These are phyloP conservation scores for Talaromyces islandicus DNA, from an alignment of 2,329 filamentous ascomycete genomes.

Conservation along the genomic window DNA sequence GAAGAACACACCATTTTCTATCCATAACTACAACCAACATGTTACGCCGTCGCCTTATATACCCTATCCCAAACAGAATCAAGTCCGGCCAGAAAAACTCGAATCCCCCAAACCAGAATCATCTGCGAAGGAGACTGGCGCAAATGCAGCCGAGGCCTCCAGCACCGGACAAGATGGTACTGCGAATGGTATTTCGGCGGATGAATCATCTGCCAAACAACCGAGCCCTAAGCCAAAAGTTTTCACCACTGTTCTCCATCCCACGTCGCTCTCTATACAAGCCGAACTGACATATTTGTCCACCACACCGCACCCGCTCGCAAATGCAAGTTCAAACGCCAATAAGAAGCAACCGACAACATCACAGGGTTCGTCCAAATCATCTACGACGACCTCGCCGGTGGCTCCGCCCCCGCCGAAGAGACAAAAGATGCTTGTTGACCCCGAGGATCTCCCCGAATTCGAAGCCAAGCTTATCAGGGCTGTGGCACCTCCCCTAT, in stretches of 20 bases:
- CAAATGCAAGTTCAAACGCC: constrained; percentile 14
- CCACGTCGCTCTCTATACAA: constrained; percentile 69
- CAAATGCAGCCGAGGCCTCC: constrained; percentile 21
- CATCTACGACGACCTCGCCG: constrained; percentile 58
- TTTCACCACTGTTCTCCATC: constrained; percentile 75
- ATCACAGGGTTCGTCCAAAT: constrained; percentile 45
- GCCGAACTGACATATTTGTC: constrained; percentile 72
- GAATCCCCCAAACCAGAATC: constrained; percentile 19
- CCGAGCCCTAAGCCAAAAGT: constrained; percentile 51
- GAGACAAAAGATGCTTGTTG: constrained; percentile 70
- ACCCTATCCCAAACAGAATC: constrained; percentile 57
- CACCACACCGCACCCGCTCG: constrained; percentile 58
- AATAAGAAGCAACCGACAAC: constrained; percentile 40
- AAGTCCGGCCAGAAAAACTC: constrained; percentile 23
- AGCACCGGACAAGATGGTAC: constrained; percentile 41
- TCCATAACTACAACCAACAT: constrained; percentile 88
- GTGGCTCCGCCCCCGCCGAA: constrained; percentile 53
- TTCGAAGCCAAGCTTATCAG: constrained; percentile 73
- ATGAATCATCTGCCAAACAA: constrained; percentile 42
- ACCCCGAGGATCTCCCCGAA: constrained; percentile 64
- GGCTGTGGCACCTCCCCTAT: constrained; percentile 66
- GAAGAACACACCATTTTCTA: constrained; percentile 66
- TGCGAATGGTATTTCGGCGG: not conserved
- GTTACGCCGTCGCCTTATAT: constrained; percentile 83
- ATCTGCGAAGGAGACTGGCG: constrained; percentile 14